Conservation (phyloP, 2,329 filamentous ascomycete genomes). For the Capronia coronata region DNA sequence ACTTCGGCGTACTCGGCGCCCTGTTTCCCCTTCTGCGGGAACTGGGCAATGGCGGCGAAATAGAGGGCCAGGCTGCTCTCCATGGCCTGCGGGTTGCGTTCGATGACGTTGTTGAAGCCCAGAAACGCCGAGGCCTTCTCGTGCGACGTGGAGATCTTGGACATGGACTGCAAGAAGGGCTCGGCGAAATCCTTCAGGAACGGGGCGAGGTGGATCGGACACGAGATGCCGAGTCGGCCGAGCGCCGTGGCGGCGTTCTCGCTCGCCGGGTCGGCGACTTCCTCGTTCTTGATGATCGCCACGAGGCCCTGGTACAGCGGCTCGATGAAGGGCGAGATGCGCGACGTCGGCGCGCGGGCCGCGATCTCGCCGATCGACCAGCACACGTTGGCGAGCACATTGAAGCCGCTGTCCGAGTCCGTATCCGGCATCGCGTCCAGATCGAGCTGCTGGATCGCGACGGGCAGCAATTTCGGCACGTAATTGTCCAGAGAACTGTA, state of each 20-base stretch:
- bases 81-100: slow-evolving; percentile 84
- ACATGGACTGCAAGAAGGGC: slow-evolving; percentile 74
- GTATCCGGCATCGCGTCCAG: slow-evolving; percentile 69
- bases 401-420: slow-evolving; percentile 76
- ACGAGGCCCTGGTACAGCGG: slow-evolving; percentile 70
- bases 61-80: slow-evolving; percentile 76
- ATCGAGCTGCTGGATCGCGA: slow-evolving; percentile 82
- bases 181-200: slow-evolving; percentile 74
- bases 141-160: slow-evolving; percentile 76
- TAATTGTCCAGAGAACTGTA: slow-evolving; percentile 72
- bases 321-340: slow-evolving; percentile 60
- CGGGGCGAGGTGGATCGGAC: slow-evolving; percentile 67
- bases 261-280: slow-evolving; percentile 76
- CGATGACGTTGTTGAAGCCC: slow-evolving; percentile 79
- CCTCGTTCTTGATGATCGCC: slow-evolving; percentile 75
- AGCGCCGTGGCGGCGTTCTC: slow-evolving; percentile 94
- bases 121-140: slow-evolving; percentile 93
- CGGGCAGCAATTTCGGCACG: slow-evolving; percentile 64
- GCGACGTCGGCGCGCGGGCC: slow-evolving; percentile 62
- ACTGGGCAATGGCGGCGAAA: slow-evolving; percentile 76
- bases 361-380: slow-evolving; percentile 94
- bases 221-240: slow-evolving; percentile 76
- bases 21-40: slow-evolving; percentile 53
- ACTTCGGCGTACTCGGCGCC: slow-evolving; percentile 56
- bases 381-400: slow-evolving; percentile 95